Percentiles rank a stretch among this genome's conserved stretches.
These are phyloP conservation scores for Sphaerobolus stellatus DNA, from an alignment of 1,284 basidiomycete genomes.

Conservation along the genomic window DNA sequence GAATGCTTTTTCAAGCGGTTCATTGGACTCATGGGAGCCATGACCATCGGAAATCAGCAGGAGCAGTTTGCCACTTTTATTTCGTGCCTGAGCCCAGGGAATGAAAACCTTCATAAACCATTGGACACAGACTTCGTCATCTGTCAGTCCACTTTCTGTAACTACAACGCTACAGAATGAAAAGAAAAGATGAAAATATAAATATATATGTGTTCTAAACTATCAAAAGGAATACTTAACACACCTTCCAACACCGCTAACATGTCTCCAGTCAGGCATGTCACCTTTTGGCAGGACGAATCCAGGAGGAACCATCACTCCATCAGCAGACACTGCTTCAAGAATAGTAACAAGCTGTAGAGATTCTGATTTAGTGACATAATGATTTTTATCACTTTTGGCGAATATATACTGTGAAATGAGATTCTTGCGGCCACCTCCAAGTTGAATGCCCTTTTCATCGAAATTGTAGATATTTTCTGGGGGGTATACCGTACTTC, in stretches of 20 bases:
- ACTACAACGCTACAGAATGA: slow-evolving; percentile 22
- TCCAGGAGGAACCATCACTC: slow-evolving; percentile 25
- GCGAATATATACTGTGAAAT: slow-evolving; percentile 12
- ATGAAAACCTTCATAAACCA: slow-evolving; percentile 38
- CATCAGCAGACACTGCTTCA: slow-evolving; percentile 36
- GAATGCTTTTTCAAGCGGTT: slow-evolving; percentile 1
- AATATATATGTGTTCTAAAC: not conserved
- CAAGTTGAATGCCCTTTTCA: slow-evolving; percentile 40
- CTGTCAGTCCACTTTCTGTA: slow-evolving; percentile 43
- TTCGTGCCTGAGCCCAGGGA: slow-evolving; percentile 26
- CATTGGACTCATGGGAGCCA: slow-evolving; percentile 33
- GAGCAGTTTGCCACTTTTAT: slow-evolving; percentile 24
- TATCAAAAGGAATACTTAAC: not conserved
- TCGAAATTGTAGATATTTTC: slow-evolving; percentile 36
- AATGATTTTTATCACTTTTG: slow-evolving; percentile 20
- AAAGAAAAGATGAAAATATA: too few species aligned
- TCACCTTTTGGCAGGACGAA: slow-evolving; percentile 33
- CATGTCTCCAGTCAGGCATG: slow-evolving; percentile 24
- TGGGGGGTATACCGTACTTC: slow-evolving; percentile 24
- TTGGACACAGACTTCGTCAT: slow-evolving; percentile 30
- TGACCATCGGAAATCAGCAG: slow-evolving; percentile 45
- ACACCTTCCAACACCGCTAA: slow-evolving; percentile 11
- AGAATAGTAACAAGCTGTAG: slow-evolving; percentile 36
- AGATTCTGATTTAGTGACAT: not conserved
- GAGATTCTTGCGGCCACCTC: slow-evolving; percentile 20